These are phyloP conservation scores for Elongisporangium senticosum DNA, from an alignment of 352 stramenopile species.

Conservation along the genomic window DNA sequence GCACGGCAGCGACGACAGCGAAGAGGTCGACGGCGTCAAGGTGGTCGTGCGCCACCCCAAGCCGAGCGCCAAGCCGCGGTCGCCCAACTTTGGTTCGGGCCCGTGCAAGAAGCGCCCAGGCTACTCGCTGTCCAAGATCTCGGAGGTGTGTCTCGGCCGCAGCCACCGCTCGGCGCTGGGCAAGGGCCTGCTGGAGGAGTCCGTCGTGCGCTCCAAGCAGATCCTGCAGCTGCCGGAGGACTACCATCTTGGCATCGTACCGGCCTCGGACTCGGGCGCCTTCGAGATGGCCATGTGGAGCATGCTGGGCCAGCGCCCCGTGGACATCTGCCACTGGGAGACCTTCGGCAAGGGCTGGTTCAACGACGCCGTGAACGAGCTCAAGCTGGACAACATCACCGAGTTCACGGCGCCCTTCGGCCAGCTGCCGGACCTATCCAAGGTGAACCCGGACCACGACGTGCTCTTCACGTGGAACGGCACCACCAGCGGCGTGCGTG, in stretches of 20 bases:
- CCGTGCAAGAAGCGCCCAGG: conserved; percentile 98
- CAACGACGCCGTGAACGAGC: conserved; percentile 91
- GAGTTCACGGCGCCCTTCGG: conserved; percentile 96
- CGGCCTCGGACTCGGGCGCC: conserved; percentile 96
- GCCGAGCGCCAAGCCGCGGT: conserved; percentile 65
- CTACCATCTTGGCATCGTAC: conserved; percentile 96
- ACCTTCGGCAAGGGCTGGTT: conserved; percentile 97
- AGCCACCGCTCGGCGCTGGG: conserved; percentile 97
- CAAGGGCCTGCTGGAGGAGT: conserved; percentile 93
- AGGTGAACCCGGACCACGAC: conserved; percentile 95
- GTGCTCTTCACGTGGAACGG: conserved; percentile 99
- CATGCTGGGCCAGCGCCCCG: conserved; percentile 92
- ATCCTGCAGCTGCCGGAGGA: conserved; percentile 93
- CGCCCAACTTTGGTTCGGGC: conserved; percentile 96
- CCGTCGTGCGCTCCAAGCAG: conserved; percentile 94
- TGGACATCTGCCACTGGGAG: conserved; percentile 96
- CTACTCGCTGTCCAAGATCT: conserved; percentile 89
- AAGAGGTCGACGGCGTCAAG: conserved; percentile 19
- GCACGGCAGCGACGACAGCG: conserved; percentile 25
- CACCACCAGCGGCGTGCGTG: conserved; percentile 96
- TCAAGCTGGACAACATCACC: conserved; percentile 92
- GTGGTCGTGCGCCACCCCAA: conserved; percentile 61
- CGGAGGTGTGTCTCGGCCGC: conserved; percentile 86
- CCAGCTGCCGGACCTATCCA: conserved; percentile 91
- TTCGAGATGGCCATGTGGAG: conserved; percentile 99